A percentile compares a stretch with the other conserved stretches of the same genome.
Conservation (phyloP, 2,329 filamentous ascomycete species). For the Monosporascus sp. region DNA sequence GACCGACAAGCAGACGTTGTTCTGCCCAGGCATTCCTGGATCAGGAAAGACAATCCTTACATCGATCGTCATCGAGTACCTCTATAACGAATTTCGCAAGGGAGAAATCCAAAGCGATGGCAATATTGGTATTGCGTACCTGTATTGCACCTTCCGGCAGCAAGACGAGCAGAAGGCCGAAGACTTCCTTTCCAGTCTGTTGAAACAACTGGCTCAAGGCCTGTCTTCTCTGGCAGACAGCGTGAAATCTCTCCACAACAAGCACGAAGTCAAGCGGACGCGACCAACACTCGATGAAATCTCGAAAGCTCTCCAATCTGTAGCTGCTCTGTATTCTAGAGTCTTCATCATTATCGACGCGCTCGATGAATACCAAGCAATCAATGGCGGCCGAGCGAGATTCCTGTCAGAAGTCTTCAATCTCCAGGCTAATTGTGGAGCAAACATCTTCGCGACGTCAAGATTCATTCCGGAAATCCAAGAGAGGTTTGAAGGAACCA, state of each 20-base stretch:
- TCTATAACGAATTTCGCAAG: too few relatives aligned
- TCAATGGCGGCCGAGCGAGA: conserved; percentile 2
- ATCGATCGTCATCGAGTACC: too few relatives aligned
- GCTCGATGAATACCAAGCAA: conserved; percentile 16
- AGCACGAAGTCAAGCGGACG: conserved; percentile 11
- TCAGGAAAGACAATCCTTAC: too few relatives aligned
- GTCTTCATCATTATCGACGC: conserved; percentile 20
- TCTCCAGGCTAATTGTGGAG: conserved; percentile 5
- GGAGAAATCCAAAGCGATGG: too few relatives aligned
- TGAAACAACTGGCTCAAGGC: too few relatives aligned
- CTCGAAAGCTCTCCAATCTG: conserved; percentile 7
- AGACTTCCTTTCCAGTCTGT: too few relatives aligned
- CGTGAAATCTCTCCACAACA: conserved; percentile 18
- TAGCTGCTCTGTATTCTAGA: conserved; percentile 13
- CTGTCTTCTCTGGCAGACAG: too few relatives aligned
- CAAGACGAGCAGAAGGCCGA: too few relatives aligned
- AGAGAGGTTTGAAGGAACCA: conserved; percentile 7
- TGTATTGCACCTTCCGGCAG: too few relatives aligned
- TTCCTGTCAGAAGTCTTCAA: conserved; percentile 11
- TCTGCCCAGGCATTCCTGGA: too few relatives aligned
- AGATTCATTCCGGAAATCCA: conserved; percentile 16
- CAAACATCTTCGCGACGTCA: conserved; percentile 21
- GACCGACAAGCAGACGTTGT: too few relatives aligned
- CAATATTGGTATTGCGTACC: too few relatives aligned
- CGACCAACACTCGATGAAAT: conserved; percentile 22